phyloP scores from a whole-genome alignment of 179 eudicot species.

The Patellifolia procumbens region DNA sequence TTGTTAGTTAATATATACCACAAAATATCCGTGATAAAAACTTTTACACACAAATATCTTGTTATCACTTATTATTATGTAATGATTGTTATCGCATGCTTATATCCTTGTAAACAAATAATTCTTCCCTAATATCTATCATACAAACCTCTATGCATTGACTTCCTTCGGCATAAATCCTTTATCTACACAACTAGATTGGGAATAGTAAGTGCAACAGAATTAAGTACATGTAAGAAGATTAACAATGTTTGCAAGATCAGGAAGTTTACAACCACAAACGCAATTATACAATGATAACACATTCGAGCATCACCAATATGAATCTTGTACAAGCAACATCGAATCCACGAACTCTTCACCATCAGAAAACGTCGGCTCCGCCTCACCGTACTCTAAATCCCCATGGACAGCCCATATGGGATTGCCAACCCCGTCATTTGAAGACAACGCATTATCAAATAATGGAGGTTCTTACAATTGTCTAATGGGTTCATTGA shows the following conservation, averaged over 20 bases:
- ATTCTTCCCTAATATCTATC: not conserved
- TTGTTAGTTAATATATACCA: not conserved
- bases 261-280: constrained; percentile 6
- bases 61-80: not conserved
- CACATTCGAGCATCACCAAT: constrained; percentile 36
- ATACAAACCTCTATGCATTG: not conserved
- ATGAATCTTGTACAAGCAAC: constrained; percentile 10
- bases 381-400: constrained; percentile 38
- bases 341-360: constrained; percentile 23
- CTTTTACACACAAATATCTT: not conserved
- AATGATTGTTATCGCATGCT: not conserved
- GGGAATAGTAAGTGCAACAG: not conserved
- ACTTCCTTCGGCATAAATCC: not conserved
- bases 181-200: not conserved
- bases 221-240: not conserved
- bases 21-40: not conserved
- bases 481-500: constrained; percentile 78
- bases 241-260: constrained; percentile 15
- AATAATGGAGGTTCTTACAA: constrained; percentile 34
- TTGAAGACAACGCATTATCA: not conserved
- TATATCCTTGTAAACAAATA: not conserved
- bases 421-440: constrained; percentile 8
- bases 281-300: not conserved
- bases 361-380: constrained; percentile 22
- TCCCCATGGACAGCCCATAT: constrained; percentile 70